These are phyloP conservation scores for Paraconiothyrium brasiliense DNA, from an alignment of 2,329 filamentous ascomycete species.

Conservation along the genomic window DNA sequence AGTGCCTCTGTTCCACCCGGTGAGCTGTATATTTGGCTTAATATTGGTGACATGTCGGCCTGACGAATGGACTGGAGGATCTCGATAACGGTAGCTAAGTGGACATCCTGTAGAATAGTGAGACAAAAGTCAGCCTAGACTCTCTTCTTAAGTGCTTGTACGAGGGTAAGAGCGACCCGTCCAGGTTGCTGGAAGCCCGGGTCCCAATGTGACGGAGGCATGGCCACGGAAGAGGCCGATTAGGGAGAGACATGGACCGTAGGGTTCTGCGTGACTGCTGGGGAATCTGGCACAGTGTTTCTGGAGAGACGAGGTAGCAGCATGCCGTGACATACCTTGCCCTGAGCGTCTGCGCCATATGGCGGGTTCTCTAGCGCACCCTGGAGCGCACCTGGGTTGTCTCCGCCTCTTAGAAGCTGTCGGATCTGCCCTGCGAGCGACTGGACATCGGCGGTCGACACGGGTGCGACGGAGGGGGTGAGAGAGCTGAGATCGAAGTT, in stretches of 20 bases:
- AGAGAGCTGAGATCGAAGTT: conserved; percentile 93
- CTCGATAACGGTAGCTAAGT: conserved; percentile 88
- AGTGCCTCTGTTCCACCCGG: conserved; percentile 84
- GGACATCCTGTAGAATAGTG: conserved; percentile 71
- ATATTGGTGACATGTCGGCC: conserved; percentile 90
- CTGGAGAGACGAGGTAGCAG: conserved; percentile 26
- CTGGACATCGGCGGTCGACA: conserved; percentile 80
- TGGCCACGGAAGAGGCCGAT: conserved; percentile 13
- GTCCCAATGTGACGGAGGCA: conserved; percentile 30
- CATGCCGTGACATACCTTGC: conserved; percentile 57
- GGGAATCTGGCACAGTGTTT: conserved; percentile 15
- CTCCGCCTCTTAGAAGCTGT: conserved; percentile 85
- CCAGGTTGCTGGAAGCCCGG: conserved; percentile 37
- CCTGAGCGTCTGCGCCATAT: conserved; percentile 66
- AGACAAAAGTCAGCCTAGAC: conserved; percentile 38
- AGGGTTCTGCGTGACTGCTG: conserved; percentile 23
- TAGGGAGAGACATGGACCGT: conserved; percentile 37
- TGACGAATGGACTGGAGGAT: conserved; percentile 96
- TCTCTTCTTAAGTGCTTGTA: conserved; percentile 32
- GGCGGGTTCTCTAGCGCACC: conserved; percentile 87
- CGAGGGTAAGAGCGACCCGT: conserved; percentile 23
- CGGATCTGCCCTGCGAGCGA: conserved; percentile 81
- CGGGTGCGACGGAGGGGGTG: conserved; percentile 77
- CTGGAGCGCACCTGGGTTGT: conserved; percentile 85
- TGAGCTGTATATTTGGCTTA: conserved; percentile 80